Evolutionary conservation across 1,139 yeast species (phyloP).

Genomic region (Yamadazyma kanchanaburiensis): DNA sequence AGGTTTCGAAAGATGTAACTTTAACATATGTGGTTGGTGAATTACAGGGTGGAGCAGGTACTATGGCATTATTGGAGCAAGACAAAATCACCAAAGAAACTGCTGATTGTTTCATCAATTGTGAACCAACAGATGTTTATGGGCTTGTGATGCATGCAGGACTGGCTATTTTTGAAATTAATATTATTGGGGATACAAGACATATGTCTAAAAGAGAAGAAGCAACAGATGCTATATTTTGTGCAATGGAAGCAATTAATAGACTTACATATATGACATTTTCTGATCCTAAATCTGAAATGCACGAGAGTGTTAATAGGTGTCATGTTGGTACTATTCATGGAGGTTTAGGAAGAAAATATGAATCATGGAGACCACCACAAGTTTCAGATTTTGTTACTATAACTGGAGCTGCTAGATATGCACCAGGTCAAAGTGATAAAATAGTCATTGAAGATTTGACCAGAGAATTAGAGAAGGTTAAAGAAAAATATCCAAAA

Average conservation of each 20-base stretch:
- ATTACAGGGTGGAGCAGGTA: slow-evolving; percentile 16
- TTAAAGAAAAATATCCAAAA: slow-evolving; percentile 18
- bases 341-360: slow-evolving; percentile 13
- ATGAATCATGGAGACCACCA: slow-evolving; percentile 19
- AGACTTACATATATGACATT: slow-evolving; percentile 13
- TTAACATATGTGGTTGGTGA: slow-evolving; percentile 14
- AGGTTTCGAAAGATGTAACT: slow-evolving; percentile 12
- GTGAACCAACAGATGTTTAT: slow-evolving; percentile 14
- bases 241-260: slow-evolving; percentile 13
- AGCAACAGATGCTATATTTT: slow-evolving; percentile 14
- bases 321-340: slow-evolving; percentile 14
- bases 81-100: slow-evolving; percentile 11
- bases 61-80: slow-evolving; percentile 13
- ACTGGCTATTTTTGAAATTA: slow-evolving; percentile 13
- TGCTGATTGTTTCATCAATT: slow-evolving; percentile 13
- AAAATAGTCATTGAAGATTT: slow-evolving; percentile 17
- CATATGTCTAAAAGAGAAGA: slow-evolving; percentile 15
- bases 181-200: slow-evolving; percentile 14
- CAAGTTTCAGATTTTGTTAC: slow-evolving; percentile 24
- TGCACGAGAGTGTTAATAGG: slow-evolving; percentile 12
- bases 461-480: slow-evolving; percentile 16
- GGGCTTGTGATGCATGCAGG: slow-evolving; percentile 14
- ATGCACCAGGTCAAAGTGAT: slow-evolving; percentile 21
- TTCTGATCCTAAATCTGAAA: slow-evolving; percentile 9
- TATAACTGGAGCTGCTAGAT: slow-evolving; percentile 22